Percentiles rank a stretch among this genome's conserved stretches.
Conservation (phyloP, 169 alveolate species). For the Plasmodium coatneyi region DNA sequence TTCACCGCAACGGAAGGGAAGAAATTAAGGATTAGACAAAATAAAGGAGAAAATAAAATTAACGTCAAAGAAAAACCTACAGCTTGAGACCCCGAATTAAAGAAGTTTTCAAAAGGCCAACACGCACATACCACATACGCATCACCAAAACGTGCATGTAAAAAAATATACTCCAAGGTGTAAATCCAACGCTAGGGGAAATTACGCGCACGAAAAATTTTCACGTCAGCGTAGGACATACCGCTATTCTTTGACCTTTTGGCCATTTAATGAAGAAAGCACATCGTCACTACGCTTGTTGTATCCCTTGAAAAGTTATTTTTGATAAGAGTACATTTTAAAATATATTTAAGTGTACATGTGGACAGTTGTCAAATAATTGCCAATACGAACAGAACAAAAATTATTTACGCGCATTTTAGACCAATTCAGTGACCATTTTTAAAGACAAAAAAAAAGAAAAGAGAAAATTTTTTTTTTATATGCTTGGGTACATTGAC, state of each 20-base stretch:
- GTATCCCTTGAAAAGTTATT: neutral
- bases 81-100: neutral
- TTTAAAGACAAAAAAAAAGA: neutral
- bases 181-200: neutral
- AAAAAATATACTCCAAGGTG: neutral
- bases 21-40: neutral
- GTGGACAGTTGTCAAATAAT: neutral
- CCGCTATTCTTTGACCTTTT: neutral
- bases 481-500: neutral
- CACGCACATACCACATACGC: neutral
- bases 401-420: neutral
- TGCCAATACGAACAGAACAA: neutral
- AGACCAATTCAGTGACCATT: neutral
- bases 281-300: neutral
- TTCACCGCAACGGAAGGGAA: neutral
- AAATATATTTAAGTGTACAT: neutral
- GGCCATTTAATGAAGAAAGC: neutral
- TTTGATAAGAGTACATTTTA: neutral
- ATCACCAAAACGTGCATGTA: neutral
- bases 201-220: neutral
- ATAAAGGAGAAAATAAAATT: neutral
- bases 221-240: neutral
- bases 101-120: neutral
- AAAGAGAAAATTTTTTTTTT: neutral
- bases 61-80: neutral